A percentile compares a stretch with the other conserved stretches of the same genome.
Evolutionary conservation across 106 monocot species (phyloP).

Genomic region (Xerophyta viscosa): DNA sequence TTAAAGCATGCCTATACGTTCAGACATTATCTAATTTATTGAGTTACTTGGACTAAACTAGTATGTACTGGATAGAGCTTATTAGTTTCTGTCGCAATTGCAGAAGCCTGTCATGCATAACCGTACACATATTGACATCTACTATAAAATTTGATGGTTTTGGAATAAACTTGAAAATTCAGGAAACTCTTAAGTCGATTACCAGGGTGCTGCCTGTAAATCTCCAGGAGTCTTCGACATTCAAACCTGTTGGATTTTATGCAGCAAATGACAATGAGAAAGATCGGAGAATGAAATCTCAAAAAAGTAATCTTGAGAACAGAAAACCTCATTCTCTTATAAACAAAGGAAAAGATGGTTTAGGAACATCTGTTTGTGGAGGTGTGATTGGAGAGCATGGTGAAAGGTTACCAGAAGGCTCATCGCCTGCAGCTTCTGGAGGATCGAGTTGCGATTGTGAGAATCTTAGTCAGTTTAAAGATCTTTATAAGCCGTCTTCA

Average conservation of each 20-base stretch:
- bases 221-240: conserved; percentile 37
- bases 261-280: background rate
- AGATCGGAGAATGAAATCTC: conserved; percentile 6
- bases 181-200: conserved; percentile 43
- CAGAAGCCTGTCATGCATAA: background rate
- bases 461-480: conserved; percentile 13
- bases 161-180: conserved; percentile 1
- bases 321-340: conserved; percentile 4
- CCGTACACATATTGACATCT: background rate
- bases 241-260: conserved; percentile 54
- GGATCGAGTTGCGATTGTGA: conserved; percentile 33
- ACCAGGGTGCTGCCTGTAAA: conserved; percentile 43
- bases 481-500: conserved; percentile 20
- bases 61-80: too few species aligned
- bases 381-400: conserved; percentile 1
- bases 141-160: background rate
- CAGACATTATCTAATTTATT: too few species aligned
- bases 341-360: conserved; percentile 2
- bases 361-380: background rate
- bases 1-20: too few species aligned
- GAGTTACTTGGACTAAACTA: too few species aligned
- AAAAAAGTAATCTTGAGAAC: background rate
- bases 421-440: background rate
- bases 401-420: conserved; percentile 11
- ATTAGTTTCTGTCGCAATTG: background rate